Evolutionary conservation across 116 monocot genomes (phyloP), one percentile per base, ranked within the genome.

Genomic region (Papilionanthe hybrid): DNA sequence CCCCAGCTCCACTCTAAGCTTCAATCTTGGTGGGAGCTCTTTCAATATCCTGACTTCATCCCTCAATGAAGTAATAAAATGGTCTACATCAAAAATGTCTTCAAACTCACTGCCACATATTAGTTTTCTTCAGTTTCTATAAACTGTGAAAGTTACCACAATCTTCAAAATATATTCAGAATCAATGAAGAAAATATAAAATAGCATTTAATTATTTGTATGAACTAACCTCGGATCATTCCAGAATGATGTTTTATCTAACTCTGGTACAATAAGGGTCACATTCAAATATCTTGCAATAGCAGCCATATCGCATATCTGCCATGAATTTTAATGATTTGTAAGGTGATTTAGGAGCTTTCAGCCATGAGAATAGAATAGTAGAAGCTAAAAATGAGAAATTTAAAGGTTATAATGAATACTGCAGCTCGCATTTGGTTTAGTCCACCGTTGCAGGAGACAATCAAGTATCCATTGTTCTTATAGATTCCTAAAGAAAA

Each of bases 351-450:
- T 78, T 9, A 73, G 53, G 18, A 75, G 7, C 29, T 41, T 13
- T 30, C 11, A 68, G 30, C 1, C 29, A 22, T 29, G 30, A 72
- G 43, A 19, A 72, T 12, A 42, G 41, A 37, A 72, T 43, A 20
- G 43, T 20, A 20, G 18, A 72, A 42, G n/a, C 7, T 20, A 43
- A 9, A 22, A 71, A 19, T 43, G 20, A 72, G 43, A 42, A 11
- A 7, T 19, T 43, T 42, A 41, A 72, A 9, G 20, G 42, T 43
- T 49, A 53, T 19, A 69, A 74, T 42, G 18, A 85, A 79, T 91
- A 95, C 95, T 9, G 93, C 95, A 75, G 93, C 85, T 79, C 95
- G 85, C 95, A 95, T 95, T 81, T 95, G 95, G 79, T 95, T 95
- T 71, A 95, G 87, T 45, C 95, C 95, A 79, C 95, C 95, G 80